A percentile compares a stretch with the other conserved stretches of the same genome.
These are phyloP conservation scores for Populus simonii DNA, from an alignment of 345 rosid species.

Conservation along the genomic window DNA sequence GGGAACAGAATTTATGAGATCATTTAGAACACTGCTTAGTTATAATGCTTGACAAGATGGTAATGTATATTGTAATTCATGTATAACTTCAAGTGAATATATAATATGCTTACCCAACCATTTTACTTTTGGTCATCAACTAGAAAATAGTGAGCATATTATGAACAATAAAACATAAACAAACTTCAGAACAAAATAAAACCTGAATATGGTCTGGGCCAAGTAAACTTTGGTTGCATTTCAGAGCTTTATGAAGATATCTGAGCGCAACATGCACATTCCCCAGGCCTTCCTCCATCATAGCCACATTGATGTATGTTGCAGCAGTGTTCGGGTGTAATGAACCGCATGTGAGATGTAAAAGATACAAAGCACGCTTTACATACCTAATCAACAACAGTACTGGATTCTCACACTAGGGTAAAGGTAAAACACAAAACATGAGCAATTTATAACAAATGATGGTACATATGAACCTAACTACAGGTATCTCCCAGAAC, in stretches of 20 bases:
- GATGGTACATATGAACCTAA: not conserved
- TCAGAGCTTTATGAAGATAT: conserved; percentile 95
- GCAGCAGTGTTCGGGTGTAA: conserved; percentile 99
- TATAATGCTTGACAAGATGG: not conserved
- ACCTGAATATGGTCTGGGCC: conserved; percentile 99
- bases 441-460: conserved; percentile 8
- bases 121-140: not conserved
- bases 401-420: conserved; percentile 4
- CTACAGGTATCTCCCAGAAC: conserved; percentile 10
- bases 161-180: not conserved
- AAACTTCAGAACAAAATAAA: conserved; percentile 13
- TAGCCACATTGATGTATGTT: conserved; percentile 95
- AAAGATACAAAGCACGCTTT: conserved; percentile 92
- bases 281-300: conserved; percentile 99
- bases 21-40: not conserved
- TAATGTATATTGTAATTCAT: not conserved
- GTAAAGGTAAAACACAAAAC: conserved; percentile 9
- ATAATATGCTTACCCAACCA: not conserved
- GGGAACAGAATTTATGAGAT: not conserved
- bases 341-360: conserved; percentile 96
- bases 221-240: conserved; percentile 89
- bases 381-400: conserved; percentile 67
- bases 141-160: not conserved
- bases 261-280: conserved; percentile 97
- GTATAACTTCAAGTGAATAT: not conserved